Base-by-base conservation (phyloP, 2,329 filamentous ascomycete genomes). In the Xylariaceae sp. region DNA sequence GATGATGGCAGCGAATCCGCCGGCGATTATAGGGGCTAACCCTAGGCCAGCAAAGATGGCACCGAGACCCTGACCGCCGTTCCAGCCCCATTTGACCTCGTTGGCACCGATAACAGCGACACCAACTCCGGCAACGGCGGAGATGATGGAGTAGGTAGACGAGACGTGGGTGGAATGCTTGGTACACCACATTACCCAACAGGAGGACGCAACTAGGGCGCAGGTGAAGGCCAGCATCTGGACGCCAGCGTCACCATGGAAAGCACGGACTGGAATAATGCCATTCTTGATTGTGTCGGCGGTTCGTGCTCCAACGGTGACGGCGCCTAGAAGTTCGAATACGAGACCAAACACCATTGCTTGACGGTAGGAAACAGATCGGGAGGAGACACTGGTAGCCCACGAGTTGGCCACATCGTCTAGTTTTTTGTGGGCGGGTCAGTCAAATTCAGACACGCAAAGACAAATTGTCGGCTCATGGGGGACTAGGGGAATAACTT, bases 321-420 rank as follows among this genome's bases (percentile, higher is more conserved):
- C 75, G 60, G 85, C 85, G 46, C 85, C 86, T 46, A 82, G 70
- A 70, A 88, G 76, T 70, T 89, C 86, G 70, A 88, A 88, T 59
- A 88, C 70, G 46, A 80, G 79, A 47, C 83, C 81, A 47, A 87
- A 73, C 35, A 85, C 63, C 83, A 86, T 86, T 60, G 84, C 86
- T 72, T 86, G 83, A 62, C 81, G 72, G 73, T 89, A 87, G 2
- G 84, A 76, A 65, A 89, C 77, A 61, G 88, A 91, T 51, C 88
- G 76, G n/a, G 88, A 91, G 26, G 88, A 91, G 56, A 91, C 87
- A 65, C 82, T 86, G 64, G 88, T 91, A 6, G 88, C 88, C 85
- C 87, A 91, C 49, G 88, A 76, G 73, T 92, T 92, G 67, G 88
- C 88, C 54, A 92, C 88, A 86, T 91, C 88, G 72, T 91, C 84